phyloP scores from a whole-genome alignment of 176 grass and related monocot species.

The Musa troglodytarum region DNA sequence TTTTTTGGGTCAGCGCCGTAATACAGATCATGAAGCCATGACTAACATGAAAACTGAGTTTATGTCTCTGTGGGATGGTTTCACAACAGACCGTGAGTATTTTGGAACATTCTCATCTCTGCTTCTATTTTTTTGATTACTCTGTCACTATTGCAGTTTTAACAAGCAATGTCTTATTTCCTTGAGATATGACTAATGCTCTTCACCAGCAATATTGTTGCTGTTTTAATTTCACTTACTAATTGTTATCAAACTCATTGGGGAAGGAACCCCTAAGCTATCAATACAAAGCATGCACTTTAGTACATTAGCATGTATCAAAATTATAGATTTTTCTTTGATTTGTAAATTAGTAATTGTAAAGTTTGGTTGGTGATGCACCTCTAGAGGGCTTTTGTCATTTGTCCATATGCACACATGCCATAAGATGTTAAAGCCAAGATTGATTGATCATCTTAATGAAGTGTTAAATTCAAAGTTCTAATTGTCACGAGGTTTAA shows the following conservation, averaged over 20 bases:
- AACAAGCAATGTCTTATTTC: background rate
- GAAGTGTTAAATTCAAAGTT: background rate
- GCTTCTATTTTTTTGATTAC: background rate
- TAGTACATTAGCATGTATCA: background rate
- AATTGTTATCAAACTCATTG: too few species aligned
- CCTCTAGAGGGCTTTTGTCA: background rate
- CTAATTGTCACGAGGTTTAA: background rate
- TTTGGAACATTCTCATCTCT: background rate
- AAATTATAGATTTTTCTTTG: background rate
- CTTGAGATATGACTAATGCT: background rate
- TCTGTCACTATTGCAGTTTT: too few species aligned
- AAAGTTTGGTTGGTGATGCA: background rate
- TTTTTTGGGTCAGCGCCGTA: slow-evolving; percentile 76
- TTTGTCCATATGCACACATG: too few species aligned
- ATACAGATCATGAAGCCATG: slow-evolving; percentile 83
- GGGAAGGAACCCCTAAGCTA: too few species aligned
- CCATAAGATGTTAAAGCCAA: too few species aligned
- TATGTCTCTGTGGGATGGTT: slow-evolving; percentile 99
- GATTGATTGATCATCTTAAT: background rate
- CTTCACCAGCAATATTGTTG: background rate
- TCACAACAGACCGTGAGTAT: slow-evolving; percentile 90
- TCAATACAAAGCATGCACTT: background rate
- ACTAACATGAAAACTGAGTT: slow-evolving; percentile 99
- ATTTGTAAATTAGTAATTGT: background rate
- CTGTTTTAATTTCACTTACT: too few species aligned